phyloP scores from a whole-genome alignment of 2,329 filamentous ascomycete genomes.

The Myriosclerotinia duriaeana region DNA sequence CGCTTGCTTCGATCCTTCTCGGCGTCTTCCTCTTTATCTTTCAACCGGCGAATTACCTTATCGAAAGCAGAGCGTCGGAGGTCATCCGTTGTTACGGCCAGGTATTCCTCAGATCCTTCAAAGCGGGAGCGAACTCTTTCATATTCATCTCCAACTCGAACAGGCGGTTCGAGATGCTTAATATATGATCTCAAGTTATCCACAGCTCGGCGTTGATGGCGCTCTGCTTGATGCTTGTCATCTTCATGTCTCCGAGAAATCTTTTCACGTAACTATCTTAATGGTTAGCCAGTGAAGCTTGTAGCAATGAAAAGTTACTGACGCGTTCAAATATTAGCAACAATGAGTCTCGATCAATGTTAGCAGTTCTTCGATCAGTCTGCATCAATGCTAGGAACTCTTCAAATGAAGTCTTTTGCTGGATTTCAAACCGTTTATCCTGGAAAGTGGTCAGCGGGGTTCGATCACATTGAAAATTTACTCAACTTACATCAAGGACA shows the following conservation, averaged over 20 bases:
- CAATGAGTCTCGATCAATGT: constrained; percentile 77
- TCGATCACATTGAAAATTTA: neutral
- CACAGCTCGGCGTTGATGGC: constrained; percentile 78
- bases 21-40: constrained; percentile 81
- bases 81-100: constrained; percentile 79
- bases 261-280: constrained; percentile 73
- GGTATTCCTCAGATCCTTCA: constrained; percentile 79
- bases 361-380: constrained; percentile 83
- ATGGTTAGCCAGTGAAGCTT: constrained; percentile 33
- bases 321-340: constrained; percentile 81
- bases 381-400: constrained; percentile 83
- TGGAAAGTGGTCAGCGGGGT: constrained; percentile 48
- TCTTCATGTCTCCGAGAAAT: constrained; percentile 79
- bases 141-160: constrained; percentile 77
- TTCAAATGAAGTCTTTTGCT: constrained; percentile 79
- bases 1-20: constrained; percentile 65
- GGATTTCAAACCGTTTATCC: constrained; percentile 91
- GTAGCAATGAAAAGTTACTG: constrained; percentile 40
- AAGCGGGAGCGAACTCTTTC: constrained; percentile 81
- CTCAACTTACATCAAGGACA: constrained; percentile 72
- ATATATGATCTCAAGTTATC: constrained; percentile 83
- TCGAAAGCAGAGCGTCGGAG: constrained; percentile 82
- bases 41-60: constrained; percentile 85
- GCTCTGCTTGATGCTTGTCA: constrained; percentile 77
- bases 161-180: constrained; percentile 85